phyloP scores from a whole-genome alignment of 2,329 filamentous ascomycete genomes.

The Ophiostoma novo-ulmi region DNA sequence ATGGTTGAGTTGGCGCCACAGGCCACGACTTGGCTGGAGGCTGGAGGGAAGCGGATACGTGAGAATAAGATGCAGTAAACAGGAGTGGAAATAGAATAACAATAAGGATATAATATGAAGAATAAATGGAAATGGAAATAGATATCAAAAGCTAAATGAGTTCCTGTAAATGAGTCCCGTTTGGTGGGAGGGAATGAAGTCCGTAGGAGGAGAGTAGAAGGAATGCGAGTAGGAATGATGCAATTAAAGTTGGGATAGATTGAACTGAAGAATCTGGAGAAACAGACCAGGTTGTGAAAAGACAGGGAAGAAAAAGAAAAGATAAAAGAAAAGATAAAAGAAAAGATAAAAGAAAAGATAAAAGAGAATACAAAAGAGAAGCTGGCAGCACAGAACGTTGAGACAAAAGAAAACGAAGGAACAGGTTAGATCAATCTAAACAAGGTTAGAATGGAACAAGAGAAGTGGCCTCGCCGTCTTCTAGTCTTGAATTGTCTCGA shows the following conservation, averaged over 20 bases:
- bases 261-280: neutral
- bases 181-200: neutral
- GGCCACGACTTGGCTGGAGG: neutral
- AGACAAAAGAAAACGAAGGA: neutral
- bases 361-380: neutral
- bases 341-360: neutral
- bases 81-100: neutral
- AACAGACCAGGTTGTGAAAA: neutral
- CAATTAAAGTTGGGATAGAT: neutral
- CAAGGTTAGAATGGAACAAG: neutral
- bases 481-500: neutral
- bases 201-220: neutral
- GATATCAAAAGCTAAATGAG: neutral
- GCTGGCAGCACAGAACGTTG: neutral
- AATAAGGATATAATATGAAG: neutral
- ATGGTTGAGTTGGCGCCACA: neutral
- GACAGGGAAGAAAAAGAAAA: neutral
- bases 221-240: constrained; percentile 3
- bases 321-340: neutral
- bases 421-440: neutral
- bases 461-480: neutral
- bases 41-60: constrained; percentile 9
- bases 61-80: neutral
- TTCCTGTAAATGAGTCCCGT: neutral
- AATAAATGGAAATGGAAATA: neutral